These are phyloP conservation scores for Tetracladium maxilliforme DNA, from an alignment of 2,329 filamentous ascomycete genomes.

Conservation along the genomic window DNA sequence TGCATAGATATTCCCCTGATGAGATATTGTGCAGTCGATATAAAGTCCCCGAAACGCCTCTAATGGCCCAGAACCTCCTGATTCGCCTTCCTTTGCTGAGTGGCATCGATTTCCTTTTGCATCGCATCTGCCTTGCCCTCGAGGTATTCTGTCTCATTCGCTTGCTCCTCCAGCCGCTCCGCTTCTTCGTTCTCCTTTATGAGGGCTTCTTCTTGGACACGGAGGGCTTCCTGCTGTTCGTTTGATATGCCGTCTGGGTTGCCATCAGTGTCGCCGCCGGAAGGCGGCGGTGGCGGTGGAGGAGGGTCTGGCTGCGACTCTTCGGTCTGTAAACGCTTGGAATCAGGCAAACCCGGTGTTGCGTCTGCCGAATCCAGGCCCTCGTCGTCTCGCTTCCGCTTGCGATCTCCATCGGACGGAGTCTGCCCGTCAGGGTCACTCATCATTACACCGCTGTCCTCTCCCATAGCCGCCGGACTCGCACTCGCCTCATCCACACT, in stretches of 20 bases:
- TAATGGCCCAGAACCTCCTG: too few species aligned
- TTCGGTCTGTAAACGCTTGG: slow-evolving; percentile 10
- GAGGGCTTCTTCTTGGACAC: slow-evolving; percentile 13
- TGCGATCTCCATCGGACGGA: slow-evolving; percentile 21
- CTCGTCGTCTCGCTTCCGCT: slow-evolving; percentile 49
- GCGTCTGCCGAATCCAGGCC: slow-evolving; percentile 11
- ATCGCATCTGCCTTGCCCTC: too few species aligned
- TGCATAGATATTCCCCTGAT: too few species aligned
- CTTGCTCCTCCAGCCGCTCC: slow-evolving; percentile 2
- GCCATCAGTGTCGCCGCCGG: slow-evolving; percentile 2
- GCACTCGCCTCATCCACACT: slow-evolving; percentile 10
- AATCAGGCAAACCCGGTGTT: slow-evolving; percentile 1
- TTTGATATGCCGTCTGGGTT: slow-evolving; percentile 2
- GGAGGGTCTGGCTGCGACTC: slow-evolving; percentile 2
- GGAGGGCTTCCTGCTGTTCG: slow-evolving; percentile 7
- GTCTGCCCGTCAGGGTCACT: slow-evolving; percentile 17
- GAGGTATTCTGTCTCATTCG: too few species aligned
- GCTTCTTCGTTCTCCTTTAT: slow-evolving; percentile 14
- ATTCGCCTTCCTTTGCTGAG: too few species aligned
- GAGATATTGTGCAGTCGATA: too few species aligned
- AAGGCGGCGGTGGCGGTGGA: slow-evolving; percentile 10
- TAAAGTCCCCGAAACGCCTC: too few species aligned
- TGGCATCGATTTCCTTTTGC: too few species aligned
- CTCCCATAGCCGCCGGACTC: slow-evolving; percentile 9
- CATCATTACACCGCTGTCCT: slow-evolving; percentile 22